Percentiles rank a stretch among this genome's conserved stretches.
Conservation (phyloP, 1,139 yeast species). For the Scheffersomyces lignicola region DNA sequence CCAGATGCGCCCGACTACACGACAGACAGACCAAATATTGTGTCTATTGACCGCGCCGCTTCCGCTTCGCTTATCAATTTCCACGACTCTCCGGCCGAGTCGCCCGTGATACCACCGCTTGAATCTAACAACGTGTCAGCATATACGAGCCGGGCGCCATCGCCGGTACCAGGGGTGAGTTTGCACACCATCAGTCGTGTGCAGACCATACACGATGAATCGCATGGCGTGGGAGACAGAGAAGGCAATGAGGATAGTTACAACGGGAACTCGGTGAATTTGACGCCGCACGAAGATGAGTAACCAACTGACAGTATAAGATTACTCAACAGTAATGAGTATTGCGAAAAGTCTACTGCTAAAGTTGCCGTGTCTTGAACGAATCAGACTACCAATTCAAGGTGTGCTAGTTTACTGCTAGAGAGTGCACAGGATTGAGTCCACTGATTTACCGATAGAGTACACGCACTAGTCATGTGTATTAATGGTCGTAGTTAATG, state of each 20-base stretch:
- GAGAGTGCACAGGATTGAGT: no score
- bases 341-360: no score
- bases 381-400: no score
- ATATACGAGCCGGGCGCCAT: conserved; percentile 15
- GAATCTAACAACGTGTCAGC: conserved; percentile 11
- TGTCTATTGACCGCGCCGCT: conserved; percentile 18
- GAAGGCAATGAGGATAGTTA: conserved; percentile 15
- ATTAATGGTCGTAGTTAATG: no score
- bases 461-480: no score
- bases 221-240: conserved; percentile 5
- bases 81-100: conserved; percentile 8
- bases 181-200: conserved; percentile 18
- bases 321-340: no score
- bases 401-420: no score
- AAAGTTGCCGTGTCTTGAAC: no score
- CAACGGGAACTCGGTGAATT: conserved; percentile 22
- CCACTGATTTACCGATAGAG: no score
- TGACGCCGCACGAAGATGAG: conserved; percentile 18
- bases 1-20: conserved; percentile 5
- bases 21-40: conserved; percentile 15
- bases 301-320: no score
- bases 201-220: conserved; percentile 21
- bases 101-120: conserved; percentile 4
- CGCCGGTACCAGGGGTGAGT: conserved; percentile 16
- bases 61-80: conserved; percentile 21